These are phyloP conservation scores for Glycine tomentella DNA, from an alignment of 306 rosid genomes.

Conservation along the genomic window DNA sequence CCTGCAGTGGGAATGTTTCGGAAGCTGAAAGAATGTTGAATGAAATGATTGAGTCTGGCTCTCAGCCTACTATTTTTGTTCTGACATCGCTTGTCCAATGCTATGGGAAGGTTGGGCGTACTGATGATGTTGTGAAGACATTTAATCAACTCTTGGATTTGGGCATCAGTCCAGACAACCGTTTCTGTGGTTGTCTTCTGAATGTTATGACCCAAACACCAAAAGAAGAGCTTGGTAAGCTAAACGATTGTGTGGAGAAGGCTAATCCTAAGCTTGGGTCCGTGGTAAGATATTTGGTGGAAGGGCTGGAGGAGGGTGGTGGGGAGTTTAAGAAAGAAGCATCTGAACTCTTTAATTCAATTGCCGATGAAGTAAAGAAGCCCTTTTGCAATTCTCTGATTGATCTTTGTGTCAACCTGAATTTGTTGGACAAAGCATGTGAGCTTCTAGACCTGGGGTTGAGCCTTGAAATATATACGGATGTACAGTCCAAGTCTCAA, in stretches of 20 bases:
- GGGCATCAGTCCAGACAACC: slow-evolving; percentile 79
- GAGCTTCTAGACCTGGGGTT: slow-evolving; percentile 85
- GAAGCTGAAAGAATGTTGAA: slow-evolving; percentile 79
- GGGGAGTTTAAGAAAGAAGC: slow-evolving; percentile 69
- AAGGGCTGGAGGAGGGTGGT: slow-evolving; percentile 55
- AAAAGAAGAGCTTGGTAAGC: slow-evolving; percentile 75
- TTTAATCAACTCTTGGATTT: slow-evolving; percentile 74
- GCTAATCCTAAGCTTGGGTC: slow-evolving; percentile 76
- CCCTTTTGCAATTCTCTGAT: slow-evolving; percentile 92
- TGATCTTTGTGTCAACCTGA: slow-evolving; percentile 81
- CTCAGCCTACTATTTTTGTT: slow-evolving; percentile 80
- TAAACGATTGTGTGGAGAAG: slow-evolving; percentile 67
- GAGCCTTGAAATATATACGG: slow-evolving; percentile 69
- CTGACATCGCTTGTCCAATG: slow-evolving; percentile 94
- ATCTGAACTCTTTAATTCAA: slow-evolving; percentile 64
- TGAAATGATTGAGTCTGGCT: slow-evolving; percentile 85
- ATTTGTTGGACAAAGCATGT: slow-evolving; percentile 75
- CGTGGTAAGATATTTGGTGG: slow-evolving; percentile 74
- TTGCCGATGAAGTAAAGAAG: slow-evolving; percentile 70
- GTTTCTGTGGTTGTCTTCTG: slow-evolving; percentile 89
- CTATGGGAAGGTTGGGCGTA: slow-evolving; percentile 88
- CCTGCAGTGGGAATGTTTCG: slow-evolving; percentile 76
- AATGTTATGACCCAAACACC: slow-evolving; percentile 87
- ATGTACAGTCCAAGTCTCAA: slow-evolving; percentile 76
- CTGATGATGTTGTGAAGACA: slow-evolving; percentile 84